A percentile compares a stretch with the other conserved stretches of the same genome.
Evolutionary conservation across 495 filamentous ascomycete genomes (phyloP).

Genomic region (Pseudomonodictys pantanalensis): DNA sequence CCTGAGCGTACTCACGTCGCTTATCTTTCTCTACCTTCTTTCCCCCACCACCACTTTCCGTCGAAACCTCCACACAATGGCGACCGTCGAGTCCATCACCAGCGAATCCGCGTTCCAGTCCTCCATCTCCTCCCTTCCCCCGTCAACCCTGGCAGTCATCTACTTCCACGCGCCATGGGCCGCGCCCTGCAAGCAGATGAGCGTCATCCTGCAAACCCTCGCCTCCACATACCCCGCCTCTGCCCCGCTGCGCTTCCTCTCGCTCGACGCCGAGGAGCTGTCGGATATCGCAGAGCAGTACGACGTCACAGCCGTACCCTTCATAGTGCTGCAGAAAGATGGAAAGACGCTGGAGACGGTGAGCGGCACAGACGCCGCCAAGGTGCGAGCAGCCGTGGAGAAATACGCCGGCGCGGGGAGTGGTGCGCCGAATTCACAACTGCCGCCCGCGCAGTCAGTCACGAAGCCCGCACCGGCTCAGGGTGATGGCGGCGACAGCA

Average conservation of each 20-base stretch:
- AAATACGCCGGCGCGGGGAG: slow-evolving; percentile 63
- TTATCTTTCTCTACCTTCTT: not conserved
- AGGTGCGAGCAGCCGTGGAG: slow-evolving; percentile 79
- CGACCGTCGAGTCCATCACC: slow-evolving; percentile 66
- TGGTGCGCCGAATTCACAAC: slow-evolving; percentile 41
- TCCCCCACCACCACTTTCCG: slow-evolving; percentile 5
- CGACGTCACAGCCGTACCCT: slow-evolving; percentile 91
- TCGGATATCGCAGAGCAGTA: slow-evolving; percentile 83
- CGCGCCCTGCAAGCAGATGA: slow-evolving; percentile 92
- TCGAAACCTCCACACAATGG: slow-evolving; percentile 15
- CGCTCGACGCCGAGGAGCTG: slow-evolving; percentile 85
- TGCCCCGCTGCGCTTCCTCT: slow-evolving; percentile 74
- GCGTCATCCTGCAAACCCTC: slow-evolving; percentile 76
- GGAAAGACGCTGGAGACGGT: slow-evolving; percentile 72
- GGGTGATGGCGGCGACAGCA: slow-evolving; percentile 28
- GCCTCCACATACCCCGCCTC: slow-evolving; percentile 73
- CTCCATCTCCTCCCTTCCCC: slow-evolving; percentile 60
- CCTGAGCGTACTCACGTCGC: not conserved
- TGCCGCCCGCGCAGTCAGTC: slow-evolving; percentile 55
- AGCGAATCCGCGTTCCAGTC: slow-evolving; percentile 64
- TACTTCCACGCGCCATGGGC: slow-evolving; percentile 98
- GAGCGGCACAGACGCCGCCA: slow-evolving; percentile 80
- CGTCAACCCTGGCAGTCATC: slow-evolving; percentile 69
- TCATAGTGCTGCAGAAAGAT: slow-evolving; percentile 74
- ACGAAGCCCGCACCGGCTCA: slow-evolving; percentile 38